Evolutionary conservation across 352 stramenopile species (phyloP).

Genomic region (Discostella stelligera): DNA sequence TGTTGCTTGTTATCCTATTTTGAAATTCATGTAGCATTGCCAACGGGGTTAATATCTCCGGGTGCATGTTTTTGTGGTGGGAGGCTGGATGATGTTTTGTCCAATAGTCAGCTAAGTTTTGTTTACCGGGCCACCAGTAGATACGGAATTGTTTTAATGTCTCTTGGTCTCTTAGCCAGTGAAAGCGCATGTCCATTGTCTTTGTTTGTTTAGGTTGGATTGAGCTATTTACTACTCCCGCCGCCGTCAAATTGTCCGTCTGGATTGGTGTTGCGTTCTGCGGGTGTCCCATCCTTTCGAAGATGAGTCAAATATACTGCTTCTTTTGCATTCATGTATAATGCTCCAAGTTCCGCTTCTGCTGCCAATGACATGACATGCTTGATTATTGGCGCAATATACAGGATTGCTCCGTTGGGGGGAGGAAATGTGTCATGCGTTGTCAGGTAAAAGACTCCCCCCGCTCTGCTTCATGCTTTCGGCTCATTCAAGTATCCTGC

Average conservation of each 20-base stretch:
- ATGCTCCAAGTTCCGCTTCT: conserved; percentile 39
- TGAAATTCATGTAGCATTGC: not conserved
- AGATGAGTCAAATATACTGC: conserved; percentile 1
- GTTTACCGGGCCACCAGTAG: not conserved
- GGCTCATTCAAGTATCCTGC: not conserved
- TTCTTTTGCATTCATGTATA: conserved; percentile 40
- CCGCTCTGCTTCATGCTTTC: not conserved
- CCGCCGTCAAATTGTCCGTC: conserved; percentile 37
- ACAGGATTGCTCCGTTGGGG: not conserved
- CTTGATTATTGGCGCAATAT: not conserved
- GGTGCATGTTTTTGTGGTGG: not conserved
- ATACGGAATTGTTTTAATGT: not conserved
- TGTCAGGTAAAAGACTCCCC: not conserved
- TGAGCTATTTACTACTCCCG: not conserved
- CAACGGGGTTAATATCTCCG: not conserved
- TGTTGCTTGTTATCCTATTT: not conserved
- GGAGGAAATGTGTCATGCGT: not conserved
- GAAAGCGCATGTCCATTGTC: conserved; percentile 28
- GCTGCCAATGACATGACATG: conserved; percentile 1
- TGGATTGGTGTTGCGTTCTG: not conserved
- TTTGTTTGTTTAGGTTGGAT: conserved; percentile 1
- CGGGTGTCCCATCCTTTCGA: not conserved
- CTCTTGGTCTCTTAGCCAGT: conserved; percentile 40
- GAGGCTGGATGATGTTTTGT: not conserved
- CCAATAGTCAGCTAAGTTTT: not conserved